Conservation (phyloP, 2,329 filamentous ascomycete species). For the Cryoendolithus antarcticus region DNA sequence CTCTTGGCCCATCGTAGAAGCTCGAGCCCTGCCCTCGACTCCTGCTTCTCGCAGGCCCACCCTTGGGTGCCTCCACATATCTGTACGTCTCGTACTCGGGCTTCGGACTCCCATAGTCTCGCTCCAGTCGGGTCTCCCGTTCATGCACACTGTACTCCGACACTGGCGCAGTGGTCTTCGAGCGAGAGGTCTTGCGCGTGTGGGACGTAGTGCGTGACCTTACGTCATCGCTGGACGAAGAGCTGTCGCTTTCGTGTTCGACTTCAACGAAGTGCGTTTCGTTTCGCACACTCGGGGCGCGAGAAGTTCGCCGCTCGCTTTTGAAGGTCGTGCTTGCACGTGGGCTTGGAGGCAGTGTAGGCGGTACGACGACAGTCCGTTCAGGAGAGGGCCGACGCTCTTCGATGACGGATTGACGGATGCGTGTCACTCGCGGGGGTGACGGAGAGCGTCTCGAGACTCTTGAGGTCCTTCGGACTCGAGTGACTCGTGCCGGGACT, state of each 20-base stretch:
- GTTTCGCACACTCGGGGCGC: conserved; percentile 18
- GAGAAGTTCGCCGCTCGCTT: conserved; percentile 3
- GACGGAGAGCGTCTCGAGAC: conserved; percentile 17
- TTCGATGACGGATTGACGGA: conserved; percentile 10
- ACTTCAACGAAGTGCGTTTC: conserved; percentile 35
- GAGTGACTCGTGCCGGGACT: conserved; percentile 22
- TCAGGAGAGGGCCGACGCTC: conserved; percentile 7
- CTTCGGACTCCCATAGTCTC: conserved; percentile 15
- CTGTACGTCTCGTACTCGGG: conserved; percentile 33
- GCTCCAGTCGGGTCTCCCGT: conserved; percentile 30
- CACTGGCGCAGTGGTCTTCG: conserved; percentile 9
- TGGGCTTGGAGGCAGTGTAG: conserved; percentile 8
- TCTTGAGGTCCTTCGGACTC: conserved; percentile 20
- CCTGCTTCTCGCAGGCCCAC: conserved; percentile 7
- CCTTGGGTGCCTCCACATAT: conserved; percentile 30
- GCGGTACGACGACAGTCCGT: background rate
- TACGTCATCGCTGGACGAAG: conserved; percentile 18
- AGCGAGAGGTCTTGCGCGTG: conserved; percentile 15
- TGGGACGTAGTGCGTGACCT: conserved; percentile 11
- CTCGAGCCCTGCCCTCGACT: conserved; percentile 11
- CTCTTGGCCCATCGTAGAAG: conserved; percentile 13
- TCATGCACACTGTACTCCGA: conserved; percentile 32
- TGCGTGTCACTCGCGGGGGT: conserved; percentile 11
- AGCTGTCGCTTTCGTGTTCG: conserved; percentile 15
- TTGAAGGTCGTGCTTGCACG: conserved; percentile 10